phyloP scores from a whole-genome alignment of 2,329 filamentous ascomycete species.

The Ambrosiella beaveri region DNA sequence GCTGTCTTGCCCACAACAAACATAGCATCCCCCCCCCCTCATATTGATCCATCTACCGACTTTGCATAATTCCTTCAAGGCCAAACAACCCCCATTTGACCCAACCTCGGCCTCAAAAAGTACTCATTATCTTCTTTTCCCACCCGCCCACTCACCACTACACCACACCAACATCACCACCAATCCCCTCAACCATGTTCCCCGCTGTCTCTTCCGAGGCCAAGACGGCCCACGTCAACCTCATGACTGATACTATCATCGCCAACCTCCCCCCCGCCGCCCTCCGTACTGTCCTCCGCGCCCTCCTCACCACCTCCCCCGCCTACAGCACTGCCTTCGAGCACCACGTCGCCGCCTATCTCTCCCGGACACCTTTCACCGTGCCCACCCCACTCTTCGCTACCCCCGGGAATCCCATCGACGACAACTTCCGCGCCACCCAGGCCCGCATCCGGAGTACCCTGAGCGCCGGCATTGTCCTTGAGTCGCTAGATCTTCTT shows the following conservation, averaged over 20 bases:
- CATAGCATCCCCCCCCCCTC: too few relatives aligned
- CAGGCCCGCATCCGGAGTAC: slow-evolving; percentile 16
- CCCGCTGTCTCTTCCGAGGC: slow-evolving; percentile 6
- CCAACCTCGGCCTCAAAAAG: too few relatives aligned
- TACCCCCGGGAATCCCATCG: background rate
- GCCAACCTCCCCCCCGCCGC: slow-evolving; percentile 25
- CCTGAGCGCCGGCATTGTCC: slow-evolving; percentile 16
- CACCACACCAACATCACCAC: background rate
- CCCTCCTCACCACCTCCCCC: slow-evolving; percentile 16
- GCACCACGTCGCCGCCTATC: slow-evolving; percentile 18
- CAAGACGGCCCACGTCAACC: slow-evolving; percentile 26
- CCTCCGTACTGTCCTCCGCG: slow-evolving; percentile 23
- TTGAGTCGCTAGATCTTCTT: slow-evolving; percentile 14
- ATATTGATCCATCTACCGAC: too few relatives aligned
- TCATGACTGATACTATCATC: slow-evolving; percentile 30
- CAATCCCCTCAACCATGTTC: background rate
- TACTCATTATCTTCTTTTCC: background rate
- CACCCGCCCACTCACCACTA: background rate
- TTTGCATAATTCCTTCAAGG: too few relatives aligned
- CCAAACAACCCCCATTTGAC: too few relatives aligned
- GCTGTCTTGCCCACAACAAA: too few relatives aligned
- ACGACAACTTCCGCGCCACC: slow-evolving; percentile 11
- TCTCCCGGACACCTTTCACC: slow-evolving; percentile 14
- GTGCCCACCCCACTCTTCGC: slow-evolving; percentile 1
- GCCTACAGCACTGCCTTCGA: slow-evolving; percentile 21